phyloP scores from a whole-genome alignment of 2,329 filamentous ascomycete genomes.

The Phialophora macrospora region DNA sequence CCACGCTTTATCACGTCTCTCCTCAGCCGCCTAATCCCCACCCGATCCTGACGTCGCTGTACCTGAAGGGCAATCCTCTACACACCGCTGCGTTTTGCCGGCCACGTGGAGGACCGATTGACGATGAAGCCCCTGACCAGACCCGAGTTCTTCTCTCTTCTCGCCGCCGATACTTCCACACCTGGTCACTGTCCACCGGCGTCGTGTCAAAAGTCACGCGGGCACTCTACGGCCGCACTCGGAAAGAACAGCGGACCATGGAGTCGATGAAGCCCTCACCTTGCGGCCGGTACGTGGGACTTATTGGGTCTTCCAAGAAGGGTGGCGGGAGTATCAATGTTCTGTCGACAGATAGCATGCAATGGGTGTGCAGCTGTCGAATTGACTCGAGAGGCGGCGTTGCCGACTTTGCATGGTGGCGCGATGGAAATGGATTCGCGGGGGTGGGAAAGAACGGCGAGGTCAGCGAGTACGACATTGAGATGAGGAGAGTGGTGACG shows the following conservation, averaged over 20 bases:
- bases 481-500: conserved; percentile 70
- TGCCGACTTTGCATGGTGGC: conserved; percentile 93
- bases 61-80: conserved; percentile 82
- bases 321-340: conserved; percentile 89
- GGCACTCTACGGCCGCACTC: conserved; percentile 62
- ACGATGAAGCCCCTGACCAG: conserved; percentile 20
- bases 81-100: conserved; percentile 80
- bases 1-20: conserved; percentile 88
- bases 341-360: conserved; percentile 75
- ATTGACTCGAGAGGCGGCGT: conserved; percentile 82
- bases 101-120: conserved; percentile 63
- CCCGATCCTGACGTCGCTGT: conserved; percentile 86
- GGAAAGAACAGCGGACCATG: conserved; percentile 82
- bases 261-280: conserved; percentile 87
- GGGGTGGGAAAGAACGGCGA: conserved; percentile 86
- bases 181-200: conserved; percentile 86
- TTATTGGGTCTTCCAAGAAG: conserved; percentile 79
- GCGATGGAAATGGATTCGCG: conserved; percentile 76
- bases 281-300: conserved; percentile 81
- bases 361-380: conserved; percentile 84
- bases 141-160: conserved; percentile 78
- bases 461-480: conserved; percentile 84
- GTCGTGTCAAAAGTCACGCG: conserved; percentile 78
- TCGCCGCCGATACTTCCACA: conserved; percentile 87
- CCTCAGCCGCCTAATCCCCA: conserved; percentile 79